These are phyloP conservation scores for Cyclotella distinguenda DNA, from an alignment of 108 stramenopile genomes.

Conservation along the genomic window DNA sequence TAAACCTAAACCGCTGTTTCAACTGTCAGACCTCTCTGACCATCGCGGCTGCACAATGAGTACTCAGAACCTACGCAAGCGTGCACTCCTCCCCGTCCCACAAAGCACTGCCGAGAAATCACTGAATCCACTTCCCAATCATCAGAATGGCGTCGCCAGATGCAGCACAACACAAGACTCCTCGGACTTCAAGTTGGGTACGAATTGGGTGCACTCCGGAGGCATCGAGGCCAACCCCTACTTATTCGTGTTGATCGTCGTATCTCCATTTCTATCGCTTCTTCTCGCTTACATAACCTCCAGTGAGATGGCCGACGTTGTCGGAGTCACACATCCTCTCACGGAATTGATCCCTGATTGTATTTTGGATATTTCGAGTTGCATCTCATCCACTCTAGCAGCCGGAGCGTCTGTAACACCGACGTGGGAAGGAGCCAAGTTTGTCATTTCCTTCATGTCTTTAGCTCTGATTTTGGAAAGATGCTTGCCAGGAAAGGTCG, in stretches of 20 bases:
- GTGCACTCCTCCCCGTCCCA: conserved; percentile 2
- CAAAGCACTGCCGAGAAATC: not conserved
- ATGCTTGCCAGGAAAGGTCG: conserved; percentile 76
- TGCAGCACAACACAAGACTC: not conserved
- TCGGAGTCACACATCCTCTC: conserved; percentile 37
- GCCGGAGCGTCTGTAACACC: conserved; percentile 51
- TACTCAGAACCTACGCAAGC: conserved; percentile 36
- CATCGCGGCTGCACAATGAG: too few relatives aligned
- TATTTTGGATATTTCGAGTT: conserved; percentile 20
- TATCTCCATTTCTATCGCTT: conserved; percentile 57
- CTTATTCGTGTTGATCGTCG: conserved; percentile 48
- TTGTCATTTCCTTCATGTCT: conserved; percentile 68
- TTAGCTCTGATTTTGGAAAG: conserved; percentile 79
- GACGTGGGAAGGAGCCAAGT: conserved; percentile 38
- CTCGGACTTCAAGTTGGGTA: conserved; percentile 55
- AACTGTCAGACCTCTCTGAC: too few relatives aligned
- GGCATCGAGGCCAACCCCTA: conserved; percentile 65
- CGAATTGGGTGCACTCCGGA: conserved; percentile 57
- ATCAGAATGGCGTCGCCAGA: not conserved
- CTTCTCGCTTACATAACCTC: conserved; percentile 55
- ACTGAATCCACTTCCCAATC: not conserved
- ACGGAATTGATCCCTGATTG: conserved; percentile 45
- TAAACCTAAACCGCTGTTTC: too few relatives aligned
- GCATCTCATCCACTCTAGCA: conserved; percentile 23
- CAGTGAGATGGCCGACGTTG: conserved; percentile 34